Percentiles rank a stretch among this genome's conserved stretches.
These are phyloP conservation scores for Paxillus rubicundulus DNA, from an alignment of 768 basidiomycete genomes.

Conservation along the genomic window DNA sequence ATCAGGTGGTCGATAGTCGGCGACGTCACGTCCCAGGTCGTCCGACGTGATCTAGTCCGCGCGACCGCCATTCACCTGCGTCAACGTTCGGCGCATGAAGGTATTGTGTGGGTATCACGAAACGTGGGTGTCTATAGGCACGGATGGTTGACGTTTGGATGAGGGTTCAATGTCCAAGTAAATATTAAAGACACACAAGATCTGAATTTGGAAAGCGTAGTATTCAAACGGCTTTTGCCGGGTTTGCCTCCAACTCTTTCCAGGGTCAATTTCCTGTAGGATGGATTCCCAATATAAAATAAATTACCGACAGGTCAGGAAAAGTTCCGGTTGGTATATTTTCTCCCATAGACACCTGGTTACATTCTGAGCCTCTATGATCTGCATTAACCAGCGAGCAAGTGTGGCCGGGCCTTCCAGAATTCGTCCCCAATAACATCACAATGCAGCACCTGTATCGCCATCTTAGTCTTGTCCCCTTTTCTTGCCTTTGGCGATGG, in stretches of 20 bases:
- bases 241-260: background rate
- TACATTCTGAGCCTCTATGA: background rate
- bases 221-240: conserved; percentile 9
- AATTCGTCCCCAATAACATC: conserved; percentile 83
- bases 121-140: background rate
- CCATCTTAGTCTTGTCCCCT: conserved; percentile 38
- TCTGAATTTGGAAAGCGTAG: background rate
- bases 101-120: background rate
- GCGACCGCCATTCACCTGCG: background rate
- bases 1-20: background rate
- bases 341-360: background rate
- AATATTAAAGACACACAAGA: background rate
- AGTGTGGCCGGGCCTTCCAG: conserved; percentile 61
- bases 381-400: conserved; percentile 43
- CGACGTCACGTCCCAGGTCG: background rate
- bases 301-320: background rate
- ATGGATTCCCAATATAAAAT: background rate
- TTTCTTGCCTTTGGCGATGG: conserved; percentile 28
- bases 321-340: background rate
- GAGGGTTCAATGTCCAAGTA: background rate
- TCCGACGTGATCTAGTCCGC: background rate
- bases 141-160: conserved; percentile 1
- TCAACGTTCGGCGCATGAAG: background rate
- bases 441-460: conserved; percentile 65
- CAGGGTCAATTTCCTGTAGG: background rate